Conservation (phyloP, 2,329 filamentous ascomycete genomes). For the Trichoderma sp. region DNA sequence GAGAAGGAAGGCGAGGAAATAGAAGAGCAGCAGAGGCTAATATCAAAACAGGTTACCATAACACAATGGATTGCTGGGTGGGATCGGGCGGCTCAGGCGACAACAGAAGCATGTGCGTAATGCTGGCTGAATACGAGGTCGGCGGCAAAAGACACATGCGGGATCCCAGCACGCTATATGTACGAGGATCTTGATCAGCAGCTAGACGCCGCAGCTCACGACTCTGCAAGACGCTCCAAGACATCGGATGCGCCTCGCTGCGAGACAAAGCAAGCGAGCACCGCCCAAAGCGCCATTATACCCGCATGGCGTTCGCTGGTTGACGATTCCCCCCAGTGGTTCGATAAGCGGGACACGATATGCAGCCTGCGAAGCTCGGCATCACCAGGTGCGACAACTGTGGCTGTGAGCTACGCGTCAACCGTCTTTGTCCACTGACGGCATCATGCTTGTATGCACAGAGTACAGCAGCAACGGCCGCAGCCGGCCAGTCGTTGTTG, state of each 20-base stretch:
- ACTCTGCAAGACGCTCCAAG: background rate
- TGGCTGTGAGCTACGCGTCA: background rate
- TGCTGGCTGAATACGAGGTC: conserved; percentile 17
- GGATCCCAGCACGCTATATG: conserved; percentile 8
- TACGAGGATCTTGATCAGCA: conserved; percentile 3
- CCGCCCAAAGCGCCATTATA: background rate
- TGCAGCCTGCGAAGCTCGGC: background rate
- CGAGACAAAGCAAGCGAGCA: conserved; percentile 6
- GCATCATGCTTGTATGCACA: background rate
- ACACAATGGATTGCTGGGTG: background rate
- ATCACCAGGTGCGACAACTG: conserved; percentile 6
- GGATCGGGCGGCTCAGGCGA: conserved; percentile 1
- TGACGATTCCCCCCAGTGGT: background rate
- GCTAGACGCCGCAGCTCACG: background rate
- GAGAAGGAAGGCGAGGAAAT: background rate
- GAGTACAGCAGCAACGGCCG: background rate
- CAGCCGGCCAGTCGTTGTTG: background rate
- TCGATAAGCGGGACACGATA: background rate
- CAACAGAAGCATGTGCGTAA: background rate
- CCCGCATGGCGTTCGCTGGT: background rate
- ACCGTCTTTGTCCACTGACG: background rate
- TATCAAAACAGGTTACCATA: background rate
- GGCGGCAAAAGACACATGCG: conserved; percentile 7
- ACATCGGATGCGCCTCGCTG: background rate
- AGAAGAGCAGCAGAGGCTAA: background rate